These are phyloP conservation scores for Termitomyces sp. DNA, from an alignment of 768 basidiomycete species.

Conservation along the genomic window DNA sequence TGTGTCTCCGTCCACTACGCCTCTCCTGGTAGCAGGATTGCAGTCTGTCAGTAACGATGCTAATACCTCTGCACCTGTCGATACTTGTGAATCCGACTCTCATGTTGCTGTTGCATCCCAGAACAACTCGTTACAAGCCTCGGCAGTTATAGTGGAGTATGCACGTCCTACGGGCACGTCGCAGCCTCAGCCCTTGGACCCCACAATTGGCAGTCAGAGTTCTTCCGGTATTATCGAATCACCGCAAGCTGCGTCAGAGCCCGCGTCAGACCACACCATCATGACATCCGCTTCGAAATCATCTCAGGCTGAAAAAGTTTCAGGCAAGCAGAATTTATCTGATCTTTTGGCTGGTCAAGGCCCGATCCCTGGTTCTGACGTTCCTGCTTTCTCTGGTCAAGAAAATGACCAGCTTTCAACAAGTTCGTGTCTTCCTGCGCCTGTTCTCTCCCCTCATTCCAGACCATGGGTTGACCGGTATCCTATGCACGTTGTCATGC, in stretches of 20 bases:
- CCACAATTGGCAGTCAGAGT: not conserved
- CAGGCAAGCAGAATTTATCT: no score
- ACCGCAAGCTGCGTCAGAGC: not conserved
- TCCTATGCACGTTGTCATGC: constrained; percentile 10
- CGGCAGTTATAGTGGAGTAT: not conserved
- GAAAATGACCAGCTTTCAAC: not conserved
- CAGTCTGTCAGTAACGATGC: not conserved
- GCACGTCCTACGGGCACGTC: not conserved
- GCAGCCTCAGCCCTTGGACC: not conserved
- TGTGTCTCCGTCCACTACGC: not conserved
- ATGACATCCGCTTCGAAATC: not conserved
- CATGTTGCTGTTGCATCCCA: not conserved
- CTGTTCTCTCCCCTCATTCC: not conserved
- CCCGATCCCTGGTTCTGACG: not conserved
- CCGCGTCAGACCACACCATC: no score
- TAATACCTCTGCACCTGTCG: not conserved
- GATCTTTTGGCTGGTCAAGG: not conserved
- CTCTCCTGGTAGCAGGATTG: not conserved
- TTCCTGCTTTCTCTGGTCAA: not conserved
- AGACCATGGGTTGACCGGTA: constrained; percentile 1
- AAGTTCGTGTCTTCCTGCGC: not conserved
- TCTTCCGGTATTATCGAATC: not conserved
- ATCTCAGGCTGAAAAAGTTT: not conserved
- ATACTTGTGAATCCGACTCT: not conserved
- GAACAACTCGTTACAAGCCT: not conserved